A percentile compares a stretch with the other conserved stretches of the same genome.
Conservation (phyloP, 1,139 yeast genomes). For the Wickerhamomyces sp. region DNA sequence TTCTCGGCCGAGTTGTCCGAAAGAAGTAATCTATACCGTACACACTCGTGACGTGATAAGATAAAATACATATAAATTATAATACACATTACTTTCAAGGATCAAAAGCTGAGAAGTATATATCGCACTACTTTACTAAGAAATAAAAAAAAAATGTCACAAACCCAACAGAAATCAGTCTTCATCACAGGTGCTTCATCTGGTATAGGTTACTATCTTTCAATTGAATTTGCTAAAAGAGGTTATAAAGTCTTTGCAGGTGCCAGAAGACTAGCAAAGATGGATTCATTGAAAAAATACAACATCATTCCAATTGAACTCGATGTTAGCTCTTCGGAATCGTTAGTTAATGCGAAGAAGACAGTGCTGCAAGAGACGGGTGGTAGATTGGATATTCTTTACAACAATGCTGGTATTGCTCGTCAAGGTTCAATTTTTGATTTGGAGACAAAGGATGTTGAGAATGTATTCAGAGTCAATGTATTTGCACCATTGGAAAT, state of each 20-base stretch:
- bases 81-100: no score
- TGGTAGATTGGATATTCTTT: constrained; percentile 50
- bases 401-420: constrained; percentile 63
- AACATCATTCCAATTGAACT: constrained; percentile 31
- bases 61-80: no score
- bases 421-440: constrained; percentile 66
- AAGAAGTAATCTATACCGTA: no score
- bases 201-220: constrained; percentile 68
- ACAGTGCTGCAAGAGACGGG: constrained; percentile 32
- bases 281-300: constrained; percentile 43
- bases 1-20: no score
- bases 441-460: constrained; percentile 47
- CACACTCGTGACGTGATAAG: no score
- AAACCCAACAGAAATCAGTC: constrained; percentile 8
- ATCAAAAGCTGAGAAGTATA: no score
- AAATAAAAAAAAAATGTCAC: no score
- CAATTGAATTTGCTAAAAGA: constrained; percentile 56
- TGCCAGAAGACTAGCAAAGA: constrained; percentile 59
- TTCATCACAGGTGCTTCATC: constrained; percentile 70
- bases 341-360: constrained; percentile 38
- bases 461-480: constrained; percentile 57
- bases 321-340: constrained; percentile 51
- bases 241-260: constrained; percentile 68
- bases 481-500: constrained; percentile 33
- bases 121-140: no score